phyloP scores from a whole-genome alignment of 495 filamentous ascomycete genomes.

The Podospora fimiseda region DNA sequence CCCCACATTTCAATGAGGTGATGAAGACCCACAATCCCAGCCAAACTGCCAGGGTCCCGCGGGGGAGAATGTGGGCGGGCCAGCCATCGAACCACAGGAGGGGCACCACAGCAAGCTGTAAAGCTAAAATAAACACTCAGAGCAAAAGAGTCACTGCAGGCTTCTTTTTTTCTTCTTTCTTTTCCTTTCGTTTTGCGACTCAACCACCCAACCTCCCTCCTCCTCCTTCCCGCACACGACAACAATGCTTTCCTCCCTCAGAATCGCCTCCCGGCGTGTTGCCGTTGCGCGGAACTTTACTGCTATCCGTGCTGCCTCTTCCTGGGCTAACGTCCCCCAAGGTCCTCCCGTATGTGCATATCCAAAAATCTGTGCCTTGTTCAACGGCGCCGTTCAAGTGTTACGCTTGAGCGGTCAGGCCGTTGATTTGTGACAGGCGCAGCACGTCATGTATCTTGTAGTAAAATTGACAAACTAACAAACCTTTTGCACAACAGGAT shows the following conservation, averaged over 20 bases:
- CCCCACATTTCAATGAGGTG: conserved; percentile 3
- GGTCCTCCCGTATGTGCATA: conserved; percentile 75
- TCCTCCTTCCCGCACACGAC: not conserved
- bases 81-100: not conserved
- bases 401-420: too few relatives aligned
- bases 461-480: not conserved
- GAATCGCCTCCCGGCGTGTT: conserved; percentile 31
- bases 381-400: conserved; percentile 18
- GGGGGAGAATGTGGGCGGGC: not conserved
- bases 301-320: conserved; percentile 64
- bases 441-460: too few relatives aligned
- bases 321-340: conserved; percentile 85
- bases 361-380: conserved; percentile 9
- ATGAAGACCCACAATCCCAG: not conserved
- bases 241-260: conserved; percentile 31
- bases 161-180: not conserved
- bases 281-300: conserved; percentile 35
- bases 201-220: not conserved
- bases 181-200: not conserved
- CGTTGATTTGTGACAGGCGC: too few relatives aligned
- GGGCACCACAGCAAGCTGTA: not conserved
- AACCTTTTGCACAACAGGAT: conserved; percentile 40
- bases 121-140: not conserved
- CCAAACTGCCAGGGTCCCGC: not conserved
- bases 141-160: not conserved